These are phyloP conservation scores for Pseudozyma sp. DNA, from an alignment of 1,284 basidiomycete species.

Conservation along the genomic window DNA sequence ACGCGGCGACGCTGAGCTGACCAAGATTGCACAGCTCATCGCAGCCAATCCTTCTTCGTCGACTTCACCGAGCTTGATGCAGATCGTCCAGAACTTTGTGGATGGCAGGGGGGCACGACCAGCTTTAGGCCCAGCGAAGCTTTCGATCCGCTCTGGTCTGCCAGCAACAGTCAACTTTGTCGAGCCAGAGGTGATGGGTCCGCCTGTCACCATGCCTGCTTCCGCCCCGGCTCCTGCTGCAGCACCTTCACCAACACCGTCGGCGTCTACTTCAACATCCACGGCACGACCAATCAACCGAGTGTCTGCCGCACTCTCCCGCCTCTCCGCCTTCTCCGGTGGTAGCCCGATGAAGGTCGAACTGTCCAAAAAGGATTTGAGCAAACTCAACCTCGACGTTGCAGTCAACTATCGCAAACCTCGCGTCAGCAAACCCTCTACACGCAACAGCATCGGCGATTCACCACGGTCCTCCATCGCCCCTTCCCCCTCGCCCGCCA, in stretches of 20 bases:
- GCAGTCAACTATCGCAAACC: conserved; percentile 32
- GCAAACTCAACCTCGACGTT: conserved; percentile 30
- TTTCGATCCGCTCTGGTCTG: conserved; percentile 23
- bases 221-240: conserved; percentile 10
- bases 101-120: conserved; percentile 18
- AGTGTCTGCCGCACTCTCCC: conserved; percentile 29
- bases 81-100: conserved; percentile 25
- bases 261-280: background rate
- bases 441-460: conserved; percentile 21
- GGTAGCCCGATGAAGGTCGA: conserved; percentile 18
- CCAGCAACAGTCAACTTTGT: conserved; percentile 13
- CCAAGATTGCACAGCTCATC: conserved; percentile 27
- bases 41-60: conserved; percentile 25
- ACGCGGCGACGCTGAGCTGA: conserved; percentile 27
- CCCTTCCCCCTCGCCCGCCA: conserved; percentile 19
- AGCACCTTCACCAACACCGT: background rate
- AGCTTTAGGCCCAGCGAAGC: conserved; percentile 17
- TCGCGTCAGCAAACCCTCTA: conserved; percentile 18
- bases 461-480: conserved; percentile 27
- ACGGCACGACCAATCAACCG: conserved; percentile 12
- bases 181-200: conserved; percentile 36
- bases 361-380: conserved; percentile 26
- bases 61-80: conserved; percentile 23
- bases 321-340: conserved; percentile 29
- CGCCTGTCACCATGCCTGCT: conserved; percentile 2